Base-by-base conservation (phyloP, 805 yeast genomes). In the Cyberlindnera lachancei region DNA sequence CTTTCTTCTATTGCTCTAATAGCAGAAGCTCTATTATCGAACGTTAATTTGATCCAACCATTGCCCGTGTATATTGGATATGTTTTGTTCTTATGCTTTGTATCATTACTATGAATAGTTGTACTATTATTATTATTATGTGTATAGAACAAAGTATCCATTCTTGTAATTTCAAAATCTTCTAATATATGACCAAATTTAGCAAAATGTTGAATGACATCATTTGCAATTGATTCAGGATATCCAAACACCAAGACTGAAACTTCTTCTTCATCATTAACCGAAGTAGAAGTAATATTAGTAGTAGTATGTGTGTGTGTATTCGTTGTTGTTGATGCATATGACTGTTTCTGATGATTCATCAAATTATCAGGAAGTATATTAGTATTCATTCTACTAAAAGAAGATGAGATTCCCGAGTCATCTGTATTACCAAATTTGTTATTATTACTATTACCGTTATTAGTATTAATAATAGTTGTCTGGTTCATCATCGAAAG, bases 41-140 rank as follows among this genome's bases (percentile, higher is more conserved):
- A 92, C 4, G 96, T 88, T 33, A 90, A 53, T 51, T 87, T 83
- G n/a, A 88, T 76, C 97, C 97, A 90, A 24, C 84, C 77, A 28
- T 75, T 71, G 1, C 97, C 97, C 10, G 88, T 70, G 56, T 75
- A 82, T 7, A 90, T 79, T 4, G 96, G 94, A 49, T 61, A 54
- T 43, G 57, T 64, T 37, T 55, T 58, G n/a, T n/a, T n/a, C n/a
- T n/a, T n/a, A n/a, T n/a, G n/a, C n/a, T n/a, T n/a, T n/a, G n/a
- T n/a, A n/a, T n/a, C n/a, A n/a, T n/a, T n/a, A n/a, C n/a, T n/a
- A n/a, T n/a, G n/a, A n/a, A n/a, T n/a, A n/a, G n/a, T n/a, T 10
- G 35, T 33, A 20, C 25, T 31, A 15, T 36, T 6, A 8, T 29
- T 21, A n/a, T 36, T 38, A 21, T 38, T 4, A 9, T 29, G 23